phyloP scores from a whole-genome alignment of 192 early-diverging fungal genomes.

The Coemansia sp. region DNA sequence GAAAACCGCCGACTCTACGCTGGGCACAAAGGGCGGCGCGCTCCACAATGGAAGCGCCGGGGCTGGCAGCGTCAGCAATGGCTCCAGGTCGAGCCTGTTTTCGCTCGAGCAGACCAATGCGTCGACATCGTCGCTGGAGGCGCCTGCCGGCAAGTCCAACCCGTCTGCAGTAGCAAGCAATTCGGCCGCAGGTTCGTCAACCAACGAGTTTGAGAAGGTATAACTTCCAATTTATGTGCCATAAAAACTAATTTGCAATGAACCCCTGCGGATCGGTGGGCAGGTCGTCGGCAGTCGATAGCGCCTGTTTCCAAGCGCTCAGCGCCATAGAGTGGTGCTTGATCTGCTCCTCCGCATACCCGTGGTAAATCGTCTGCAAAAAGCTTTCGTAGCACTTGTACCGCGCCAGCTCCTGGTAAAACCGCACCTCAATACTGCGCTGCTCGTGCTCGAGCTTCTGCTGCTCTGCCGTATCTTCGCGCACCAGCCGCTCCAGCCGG shows the following conservation, averaged over 20 bases:
- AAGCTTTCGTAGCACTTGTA: slow-evolving; percentile 54
- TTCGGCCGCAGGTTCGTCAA: slow-evolving; percentile 12
- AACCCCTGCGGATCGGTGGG: slow-evolving; percentile 48
- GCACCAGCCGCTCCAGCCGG: slow-evolving; percentile 37
- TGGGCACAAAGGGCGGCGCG: slow-evolving; percentile 5
- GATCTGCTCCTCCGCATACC: slow-evolving; percentile 46
- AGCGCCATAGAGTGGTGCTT: slow-evolving; percentile 53
- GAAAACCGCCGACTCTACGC: slow-evolving; percentile 17
- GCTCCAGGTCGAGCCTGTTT: slow-evolving; percentile 41
- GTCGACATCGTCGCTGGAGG: slow-evolving; percentile 47
- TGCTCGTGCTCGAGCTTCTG: slow-evolving; percentile 44
- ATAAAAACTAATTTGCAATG: slow-evolving; percentile 10
- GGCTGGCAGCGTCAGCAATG: slow-evolving; percentile 23
- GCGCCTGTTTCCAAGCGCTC: slow-evolving; percentile 53
- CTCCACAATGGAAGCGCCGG: slow-evolving; percentile 2
- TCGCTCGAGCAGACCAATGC: slow-evolving; percentile 43
- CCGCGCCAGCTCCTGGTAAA: slow-evolving; percentile 50
- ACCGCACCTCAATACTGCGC: slow-evolving; percentile 43
- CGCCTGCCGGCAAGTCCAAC: slow-evolving; percentile 16
- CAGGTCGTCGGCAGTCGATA: slow-evolving; percentile 45
- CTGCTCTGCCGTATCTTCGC: slow-evolving; percentile 42
- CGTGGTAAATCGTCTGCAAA: slow-evolving; percentile 45
- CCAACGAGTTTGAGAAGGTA: slow-evolving; percentile 39
- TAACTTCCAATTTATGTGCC: slow-evolving; percentile 8
- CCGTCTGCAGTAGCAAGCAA: slow-evolving; percentile 14